phyloP scores from a whole-genome alignment of 1,284 basidiomycete species.

The Xerocomus amazonicus region DNA sequence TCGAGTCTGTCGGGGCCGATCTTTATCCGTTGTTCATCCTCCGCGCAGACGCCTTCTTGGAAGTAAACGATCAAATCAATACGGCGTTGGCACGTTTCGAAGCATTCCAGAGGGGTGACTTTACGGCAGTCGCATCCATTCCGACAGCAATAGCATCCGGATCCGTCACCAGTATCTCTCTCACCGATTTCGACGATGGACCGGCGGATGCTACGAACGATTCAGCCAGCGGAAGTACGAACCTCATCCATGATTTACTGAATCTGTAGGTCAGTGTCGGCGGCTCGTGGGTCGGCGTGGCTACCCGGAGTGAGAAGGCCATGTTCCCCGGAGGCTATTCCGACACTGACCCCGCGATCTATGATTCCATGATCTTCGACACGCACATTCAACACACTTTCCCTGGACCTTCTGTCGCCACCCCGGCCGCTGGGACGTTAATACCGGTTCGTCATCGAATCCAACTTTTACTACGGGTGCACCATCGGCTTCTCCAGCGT shows the following conservation, averaged over 20 bases:
- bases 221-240: constrained; percentile 15
- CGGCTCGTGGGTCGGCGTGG: constrained; percentile 47
- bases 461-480: constrained; percentile 23
- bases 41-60: constrained; percentile 77
- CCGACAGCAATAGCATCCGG: constrained; percentile 51
- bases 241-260: constrained; percentile 53
- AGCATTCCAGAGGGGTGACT: constrained; percentile 90
- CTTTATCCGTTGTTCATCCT: constrained; percentile 5
- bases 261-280: constrained; percentile 57
- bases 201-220: constrained; percentile 11
- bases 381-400: constrained; percentile 41
- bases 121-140: constrained; percentile 55
- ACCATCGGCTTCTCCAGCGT: constrained; percentile 8
- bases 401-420: constrained; percentile 49
- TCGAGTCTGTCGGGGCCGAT: constrained; percentile 1
- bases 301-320: constrained; percentile 47
- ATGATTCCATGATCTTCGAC: constrained; percentile 41
- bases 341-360: too few species aligned
- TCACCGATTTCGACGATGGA: constrained; percentile 73
- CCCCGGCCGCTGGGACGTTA: constrained; percentile 33
- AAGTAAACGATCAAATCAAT: constrained; percentile 98
- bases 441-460: constrained; percentile 12
- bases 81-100: constrained; percentile 87
- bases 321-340: constrained; percentile 65
- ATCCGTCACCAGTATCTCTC: constrained; percentile 40